These are phyloP conservation scores for Liriodendron chinense DNA, from an alignment of 164 flowering plant species.

Conservation along the genomic window DNA sequence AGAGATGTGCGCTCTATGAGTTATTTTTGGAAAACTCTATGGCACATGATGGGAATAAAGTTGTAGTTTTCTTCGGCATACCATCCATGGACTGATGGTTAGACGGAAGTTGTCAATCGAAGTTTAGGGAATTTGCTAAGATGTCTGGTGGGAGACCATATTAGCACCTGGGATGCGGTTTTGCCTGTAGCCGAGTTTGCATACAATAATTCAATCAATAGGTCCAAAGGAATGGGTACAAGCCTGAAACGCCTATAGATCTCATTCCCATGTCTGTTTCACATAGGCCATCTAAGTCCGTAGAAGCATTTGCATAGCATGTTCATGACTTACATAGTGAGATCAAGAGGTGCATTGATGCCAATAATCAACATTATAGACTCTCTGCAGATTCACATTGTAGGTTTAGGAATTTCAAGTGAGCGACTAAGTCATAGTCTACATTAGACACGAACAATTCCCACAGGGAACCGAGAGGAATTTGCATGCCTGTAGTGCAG, in stretches of 20 bases:
- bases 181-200: not conserved
- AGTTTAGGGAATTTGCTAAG: not conserved
- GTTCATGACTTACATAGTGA: not conserved
- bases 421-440: not conserved
- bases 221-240: not conserved
- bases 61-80: no score
- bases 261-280: not conserved
- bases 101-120: not conserved
- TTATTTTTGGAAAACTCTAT: no score
- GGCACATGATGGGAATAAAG: no score
- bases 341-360: not conserved
- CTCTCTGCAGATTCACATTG: no score
- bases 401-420: no score
- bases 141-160: not conserved
- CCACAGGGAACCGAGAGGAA: not conserved
- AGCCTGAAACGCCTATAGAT: not conserved
- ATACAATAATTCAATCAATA: no score
- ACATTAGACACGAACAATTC: not conserved
- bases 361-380: no score
- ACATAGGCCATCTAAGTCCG: not conserved
- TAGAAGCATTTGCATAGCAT: not conserved
- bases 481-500: not conserved
- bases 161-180: not conserved
- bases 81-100: no score
- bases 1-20: no score